phyloP scores from a whole-genome alignment of 306 rosid genomes.

The Ziziphus jujuba region DNA sequence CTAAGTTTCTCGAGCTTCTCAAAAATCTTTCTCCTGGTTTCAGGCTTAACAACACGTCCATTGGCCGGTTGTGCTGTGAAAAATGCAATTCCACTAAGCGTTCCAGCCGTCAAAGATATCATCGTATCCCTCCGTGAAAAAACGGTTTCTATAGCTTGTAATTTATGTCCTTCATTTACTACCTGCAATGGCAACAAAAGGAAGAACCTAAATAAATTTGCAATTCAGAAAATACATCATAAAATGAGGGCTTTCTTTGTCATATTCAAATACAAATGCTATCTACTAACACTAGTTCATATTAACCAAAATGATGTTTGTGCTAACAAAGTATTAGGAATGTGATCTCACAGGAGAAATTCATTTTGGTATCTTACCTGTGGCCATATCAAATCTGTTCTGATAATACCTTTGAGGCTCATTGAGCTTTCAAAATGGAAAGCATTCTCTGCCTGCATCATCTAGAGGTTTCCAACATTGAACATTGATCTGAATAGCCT shows the following conservation, averaged over 20 bases:
- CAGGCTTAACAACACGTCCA: conserved; percentile 28
- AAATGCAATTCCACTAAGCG: conserved; percentile 9
- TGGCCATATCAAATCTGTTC: too few relatives aligned
- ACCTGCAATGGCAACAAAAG: conserved; percentile 22
- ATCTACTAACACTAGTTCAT: neutral
- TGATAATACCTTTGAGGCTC: too few relatives aligned
- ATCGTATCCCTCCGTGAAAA: conserved; percentile 32
- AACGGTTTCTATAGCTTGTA: conserved; percentile 2
- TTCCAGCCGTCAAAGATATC: conserved; percentile 19
- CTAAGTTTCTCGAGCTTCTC: conserved; percentile 30
- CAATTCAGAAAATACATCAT: neutral
- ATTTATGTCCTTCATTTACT: neutral
- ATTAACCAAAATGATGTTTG: neutral
- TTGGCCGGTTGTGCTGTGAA: conserved; percentile 15
- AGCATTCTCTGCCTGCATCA: too few relatives aligned
- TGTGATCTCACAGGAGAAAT: too few relatives aligned
- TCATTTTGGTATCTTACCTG: too few relatives aligned
- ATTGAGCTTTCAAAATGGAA: too few relatives aligned
- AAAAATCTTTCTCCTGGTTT: conserved; percentile 27
- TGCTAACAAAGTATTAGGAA: neutral
- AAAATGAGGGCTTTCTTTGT: neutral
- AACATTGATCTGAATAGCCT: too few relatives aligned
- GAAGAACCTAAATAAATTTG: neutral
- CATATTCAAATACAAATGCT: neutral
- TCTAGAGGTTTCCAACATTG: too few relatives aligned